Conservation (phyloP, 768 basidiomycete genomes). For the Dioszegia aurantiaca region DNA sequence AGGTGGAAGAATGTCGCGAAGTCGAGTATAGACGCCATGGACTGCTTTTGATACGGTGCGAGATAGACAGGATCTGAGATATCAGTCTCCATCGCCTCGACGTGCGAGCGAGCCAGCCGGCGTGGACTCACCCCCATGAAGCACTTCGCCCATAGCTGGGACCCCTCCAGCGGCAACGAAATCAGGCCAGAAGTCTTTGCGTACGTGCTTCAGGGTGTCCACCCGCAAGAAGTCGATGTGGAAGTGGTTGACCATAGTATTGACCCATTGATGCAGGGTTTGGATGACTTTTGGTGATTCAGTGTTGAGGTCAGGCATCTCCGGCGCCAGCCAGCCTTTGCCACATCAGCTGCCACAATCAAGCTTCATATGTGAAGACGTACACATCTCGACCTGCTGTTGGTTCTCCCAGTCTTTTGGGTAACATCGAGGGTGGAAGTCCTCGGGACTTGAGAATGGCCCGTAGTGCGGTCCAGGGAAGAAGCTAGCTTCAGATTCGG, state of each 20-base stretch:
- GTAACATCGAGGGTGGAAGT: constrained; percentile 68
- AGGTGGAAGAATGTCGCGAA: constrained; percentile 50
- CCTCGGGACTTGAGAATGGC: constrained; percentile 54
- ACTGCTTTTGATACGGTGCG: constrained; percentile 45
- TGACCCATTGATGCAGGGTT: constrained; percentile 68
- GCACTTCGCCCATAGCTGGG: constrained; percentile 81
- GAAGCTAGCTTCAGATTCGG: constrained; percentile 60
- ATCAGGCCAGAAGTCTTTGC: constrained; percentile 66
- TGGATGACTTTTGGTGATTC: constrained; percentile 64
- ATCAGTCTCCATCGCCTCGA: not conserved
- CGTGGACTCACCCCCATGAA: constrained; percentile 45
- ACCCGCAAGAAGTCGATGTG: constrained; percentile 81
- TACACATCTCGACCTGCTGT: constrained; percentile 67
- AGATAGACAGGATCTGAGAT: constrained; percentile 46
- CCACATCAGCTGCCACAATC: constrained; percentile 3
- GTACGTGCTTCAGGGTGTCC: constrained; percentile 55
- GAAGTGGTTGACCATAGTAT: constrained; percentile 65
- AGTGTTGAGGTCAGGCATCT: constrained; percentile 75
- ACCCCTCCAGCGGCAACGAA: constrained; percentile 73
- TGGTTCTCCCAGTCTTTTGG: constrained; percentile 64
- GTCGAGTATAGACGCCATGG: constrained; percentile 46
- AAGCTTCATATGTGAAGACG: no score
- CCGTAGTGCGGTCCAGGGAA: constrained; percentile 53
- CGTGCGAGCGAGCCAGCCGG: not conserved
- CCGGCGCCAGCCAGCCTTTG: constrained; percentile 69